Base-by-base conservation (phyloP, 148 eudicot species). In the Gaultheria prostrata region DNA sequence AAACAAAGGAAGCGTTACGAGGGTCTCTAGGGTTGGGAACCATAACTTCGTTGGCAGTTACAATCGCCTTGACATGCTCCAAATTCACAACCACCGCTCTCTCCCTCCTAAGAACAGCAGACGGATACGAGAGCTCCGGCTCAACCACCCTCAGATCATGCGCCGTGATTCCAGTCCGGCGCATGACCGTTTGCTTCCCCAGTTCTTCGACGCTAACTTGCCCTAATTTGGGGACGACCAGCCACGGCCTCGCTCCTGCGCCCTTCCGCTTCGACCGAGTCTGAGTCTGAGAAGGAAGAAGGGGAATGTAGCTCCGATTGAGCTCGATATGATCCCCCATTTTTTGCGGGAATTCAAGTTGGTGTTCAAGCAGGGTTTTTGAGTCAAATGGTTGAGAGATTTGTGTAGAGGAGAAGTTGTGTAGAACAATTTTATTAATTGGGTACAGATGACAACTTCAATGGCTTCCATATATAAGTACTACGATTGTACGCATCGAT, bases 51-150 rank as follows among this genome's bases (percentile, higher is more conserved):
- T 18, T 6, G 4, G 78, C 78, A 8, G 78, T 75, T 43, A 75
- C 43, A 45, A 75, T 75, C 28, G 78, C 51, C 48, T 75, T 75
- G 53, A 75, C 21, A 20, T 75, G 30, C 32, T 75, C 78, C 78
- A 75, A 75, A 75, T 75, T 30, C 73, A 67, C 73, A 28, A 67
- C 73, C 32, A 67, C 14, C 15, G 73, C 73, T 32, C 39, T 67
- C 73, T 67, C 73, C 3, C 73, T 67, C 32, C 39, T 14, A 32
- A 67, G 73, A 0, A 67, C 28, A 8, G 39, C 73, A 67, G 39
- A 67, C 33, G 73, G 39, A 17, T 67, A 28, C 39, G 73, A 67
- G 73, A 28, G 73, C 20, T 67, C 73, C 32, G 73, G 73, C 26
- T 67, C 73, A 14, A 67, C 39, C 6, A 67, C 39, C 39, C 73